Percentiles rank a stretch among this genome's conserved stretches.
phyloP scores from a whole-genome alignment of 2,329 filamentous ascomycete species.

The Botrytis fragariae region DNA sequence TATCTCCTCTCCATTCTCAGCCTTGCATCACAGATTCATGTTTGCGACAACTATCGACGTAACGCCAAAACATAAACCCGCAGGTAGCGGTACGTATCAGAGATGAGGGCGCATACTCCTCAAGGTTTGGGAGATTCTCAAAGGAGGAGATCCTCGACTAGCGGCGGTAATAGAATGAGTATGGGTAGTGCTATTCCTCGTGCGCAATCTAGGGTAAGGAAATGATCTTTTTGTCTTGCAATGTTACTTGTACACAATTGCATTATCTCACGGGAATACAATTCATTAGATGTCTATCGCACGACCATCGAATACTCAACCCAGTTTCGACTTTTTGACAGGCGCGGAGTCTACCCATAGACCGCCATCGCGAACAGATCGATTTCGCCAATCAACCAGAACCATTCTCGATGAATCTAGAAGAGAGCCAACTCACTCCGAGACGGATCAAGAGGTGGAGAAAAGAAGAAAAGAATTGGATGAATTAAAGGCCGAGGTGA shows the following conservation, averaged over 20 bases:
- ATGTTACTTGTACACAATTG: background rate
- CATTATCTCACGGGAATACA: conserved; percentile 4
- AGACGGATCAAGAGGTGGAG: conserved; percentile 31
- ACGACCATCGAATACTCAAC: conserved; percentile 50
- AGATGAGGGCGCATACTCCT: conserved; percentile 37
- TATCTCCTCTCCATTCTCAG: background rate
- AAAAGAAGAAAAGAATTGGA: conserved; percentile 52
- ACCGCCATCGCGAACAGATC: conserved; percentile 32
- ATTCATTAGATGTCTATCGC: conserved; percentile 44
- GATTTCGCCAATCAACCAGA: conserved; percentile 45
- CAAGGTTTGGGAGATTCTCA: conserved; percentile 29
- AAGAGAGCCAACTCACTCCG: conserved; percentile 50
- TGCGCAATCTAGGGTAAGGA: conserved; percentile 35
- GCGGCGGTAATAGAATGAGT: conserved; percentile 31
- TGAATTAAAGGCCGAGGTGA: conserved; percentile 84
- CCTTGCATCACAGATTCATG: conserved; percentile 3
- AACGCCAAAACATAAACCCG: conserved; percentile 10
- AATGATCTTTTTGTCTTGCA: conserved; percentile 5
- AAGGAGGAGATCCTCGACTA: conserved; percentile 32
- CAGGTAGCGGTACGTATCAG: background rate
- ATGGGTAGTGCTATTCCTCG: conserved; percentile 36
- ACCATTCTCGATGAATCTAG: conserved; percentile 55
- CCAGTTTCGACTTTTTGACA: conserved; percentile 58
- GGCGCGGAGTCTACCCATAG: conserved; percentile 47
- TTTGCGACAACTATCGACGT: conserved; percentile 23